Evolutionary conservation across 768 basidiomycete species (phyloP).

Genomic region (Lyophyllum semitale): DNA sequence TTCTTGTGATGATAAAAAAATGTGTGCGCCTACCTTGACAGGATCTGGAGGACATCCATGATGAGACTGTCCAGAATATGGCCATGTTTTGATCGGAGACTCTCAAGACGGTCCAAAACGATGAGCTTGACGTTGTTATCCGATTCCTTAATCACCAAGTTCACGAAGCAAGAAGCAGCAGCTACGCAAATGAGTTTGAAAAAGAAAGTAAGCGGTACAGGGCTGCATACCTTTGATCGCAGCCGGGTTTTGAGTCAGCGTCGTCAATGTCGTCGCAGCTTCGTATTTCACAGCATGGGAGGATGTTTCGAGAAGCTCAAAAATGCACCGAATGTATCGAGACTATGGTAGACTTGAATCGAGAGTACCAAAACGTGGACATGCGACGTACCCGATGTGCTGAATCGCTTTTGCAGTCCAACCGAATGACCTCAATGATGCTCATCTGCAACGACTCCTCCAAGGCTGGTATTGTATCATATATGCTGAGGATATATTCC

Average conservation of each 20-base stretch:
- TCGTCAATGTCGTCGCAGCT: conserved; percentile 92
- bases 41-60: conserved; percentile 93
- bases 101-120: conserved; percentile 88
- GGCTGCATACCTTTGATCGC: conserved; percentile 81
- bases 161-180: conserved; percentile 86
- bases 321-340: conserved; percentile 93
- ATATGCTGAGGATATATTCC: conserved; percentile 84
- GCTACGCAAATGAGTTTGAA: conserved; percentile 46
- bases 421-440: conserved; percentile 89
- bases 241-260: conserved; percentile 91
- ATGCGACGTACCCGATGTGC: conserved; percentile 67
- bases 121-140: conserved; percentile 99
- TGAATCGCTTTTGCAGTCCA: conserved; percentile 87
- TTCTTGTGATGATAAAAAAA: background rate
- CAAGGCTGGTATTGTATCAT: conserved; percentile 78
- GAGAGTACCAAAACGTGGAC: conserved; percentile 7
- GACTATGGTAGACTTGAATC: conserved; percentile 46
- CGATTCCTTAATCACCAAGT: conserved; percentile 89
- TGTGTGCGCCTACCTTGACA: conserved; percentile 60
- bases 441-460: conserved; percentile 96
- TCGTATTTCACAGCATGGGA: conserved; percentile 98
- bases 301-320: conserved; percentile 85
- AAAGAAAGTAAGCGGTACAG: background rate
- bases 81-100: conserved; percentile 81
- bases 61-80: conserved; percentile 87